Conservation (phyloP, 306 rosid genomes). For the Castanea mollissima region DNA sequence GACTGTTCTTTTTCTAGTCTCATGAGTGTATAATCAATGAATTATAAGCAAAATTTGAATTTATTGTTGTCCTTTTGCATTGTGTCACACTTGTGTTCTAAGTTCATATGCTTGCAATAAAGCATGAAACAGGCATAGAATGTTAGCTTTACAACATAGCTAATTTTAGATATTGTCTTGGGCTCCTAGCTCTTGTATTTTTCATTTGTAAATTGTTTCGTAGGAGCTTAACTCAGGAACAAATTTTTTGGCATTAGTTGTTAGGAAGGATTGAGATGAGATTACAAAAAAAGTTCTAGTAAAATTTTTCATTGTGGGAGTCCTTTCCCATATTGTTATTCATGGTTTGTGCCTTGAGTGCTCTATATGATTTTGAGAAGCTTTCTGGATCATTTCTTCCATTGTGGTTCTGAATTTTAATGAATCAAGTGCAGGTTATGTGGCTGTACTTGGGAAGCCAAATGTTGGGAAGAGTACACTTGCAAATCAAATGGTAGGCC, state of each 20-base stretch:
- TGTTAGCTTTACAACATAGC: too few species aligned
- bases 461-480: constrained; percentile 97
- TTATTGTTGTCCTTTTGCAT: not conserved
- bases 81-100: not conserved
- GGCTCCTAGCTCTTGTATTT: too few species aligned
- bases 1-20: too few species aligned
- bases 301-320: not conserved
- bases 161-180: too few species aligned
- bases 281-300: not conserved
- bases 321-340: not conserved
- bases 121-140: too few species aligned
- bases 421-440: constrained; percentile 63
- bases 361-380: not conserved
- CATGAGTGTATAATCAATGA: not conserved
- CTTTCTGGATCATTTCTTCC: not conserved
- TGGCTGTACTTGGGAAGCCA: constrained; percentile 92
- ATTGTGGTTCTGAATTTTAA: constrained; percentile 18
- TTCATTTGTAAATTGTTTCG: too few species aligned
- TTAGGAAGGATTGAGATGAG: not conserved
- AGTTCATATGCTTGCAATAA: too few species aligned
- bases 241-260: too few species aligned
- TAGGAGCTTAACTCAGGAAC: too few species aligned
- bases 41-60: not conserved
- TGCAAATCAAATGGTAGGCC: constrained; percentile 92
- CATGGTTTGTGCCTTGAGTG: not conserved